Conservation (phyloP, 805 yeast species). For the Kodamaea nitidulidarum region DNA sequence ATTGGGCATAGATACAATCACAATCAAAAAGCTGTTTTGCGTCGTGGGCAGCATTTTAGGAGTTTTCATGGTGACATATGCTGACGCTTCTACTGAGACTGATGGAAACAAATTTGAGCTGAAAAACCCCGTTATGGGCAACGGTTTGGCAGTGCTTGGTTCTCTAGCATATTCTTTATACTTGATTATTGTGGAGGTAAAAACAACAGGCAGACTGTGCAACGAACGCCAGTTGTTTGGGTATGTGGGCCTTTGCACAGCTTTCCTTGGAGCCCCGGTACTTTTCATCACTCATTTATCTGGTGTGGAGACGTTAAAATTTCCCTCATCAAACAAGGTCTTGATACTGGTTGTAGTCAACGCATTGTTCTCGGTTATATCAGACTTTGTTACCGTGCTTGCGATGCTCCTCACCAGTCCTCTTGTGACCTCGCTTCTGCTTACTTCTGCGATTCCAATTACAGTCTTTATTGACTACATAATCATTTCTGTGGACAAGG, state of each 20-base stretch:
- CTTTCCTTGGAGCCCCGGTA: conserved; percentile 39
- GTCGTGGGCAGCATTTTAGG: conserved; percentile 45
- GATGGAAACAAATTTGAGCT: conserved; percentile 26
- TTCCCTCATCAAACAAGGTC: conserved; percentile 34
- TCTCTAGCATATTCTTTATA: conserved; percentile 47
- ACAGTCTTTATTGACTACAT: conserved; percentile 48
- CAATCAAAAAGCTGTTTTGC: conserved; percentile 39
- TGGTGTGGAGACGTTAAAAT: conserved; percentile 40
- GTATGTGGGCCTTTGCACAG: conserved; percentile 40
- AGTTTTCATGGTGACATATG: conserved; percentile 41
- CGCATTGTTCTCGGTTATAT: conserved; percentile 44
- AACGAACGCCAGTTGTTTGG: conserved; percentile 48
- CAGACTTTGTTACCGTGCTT: conserved; percentile 48
- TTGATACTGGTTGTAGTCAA: conserved; percentile 33
- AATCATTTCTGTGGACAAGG: conserved; percentile 22
- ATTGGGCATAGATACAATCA: conserved; percentile 39
- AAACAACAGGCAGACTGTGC: conserved; percentile 21
- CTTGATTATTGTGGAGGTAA: conserved; percentile 38
- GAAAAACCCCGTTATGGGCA: conserved; percentile 42
- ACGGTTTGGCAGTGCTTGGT: conserved; percentile 40
- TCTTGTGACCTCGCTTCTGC: conserved; percentile 46
- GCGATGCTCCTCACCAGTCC: conserved; percentile 55
- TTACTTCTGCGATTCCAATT: conserved; percentile 51
- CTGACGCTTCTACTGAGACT: conserved; percentile 22
- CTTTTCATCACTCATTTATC: conserved; percentile 31